Percentiles rank a stretch among this genome's conserved stretches.
phyloP scores from a whole-genome alignment of 2,329 filamentous ascomycete genomes.

The Fusarium continuum region DNA sequence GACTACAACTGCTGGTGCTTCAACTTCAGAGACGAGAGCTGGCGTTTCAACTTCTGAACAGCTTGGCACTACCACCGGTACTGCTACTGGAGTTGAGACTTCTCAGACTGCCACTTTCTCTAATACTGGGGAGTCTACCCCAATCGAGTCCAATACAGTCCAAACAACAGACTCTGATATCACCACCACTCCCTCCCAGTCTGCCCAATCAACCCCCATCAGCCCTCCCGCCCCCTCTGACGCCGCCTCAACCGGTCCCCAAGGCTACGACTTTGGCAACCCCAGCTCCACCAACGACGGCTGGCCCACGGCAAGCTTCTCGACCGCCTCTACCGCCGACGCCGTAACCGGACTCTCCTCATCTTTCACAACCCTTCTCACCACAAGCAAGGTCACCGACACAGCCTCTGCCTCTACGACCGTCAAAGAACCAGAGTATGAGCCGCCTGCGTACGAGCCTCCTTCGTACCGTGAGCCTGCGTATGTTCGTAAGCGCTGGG shows the following conservation, averaged over 20 bases:
- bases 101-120: not conserved
- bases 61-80: not conserved
- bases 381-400: constrained; percentile 32
- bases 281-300: constrained; percentile 3
- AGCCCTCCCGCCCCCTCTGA: not conserved
- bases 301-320: constrained; percentile 23
- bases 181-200: not conserved
- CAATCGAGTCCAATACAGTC: not conserved
- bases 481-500: constrained; percentile 37
- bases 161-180: not conserved
- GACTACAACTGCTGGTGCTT: not conserved
- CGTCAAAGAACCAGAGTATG: constrained; percentile 24
- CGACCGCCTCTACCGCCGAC: constrained; percentile 18
- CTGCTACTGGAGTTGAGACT: not conserved
- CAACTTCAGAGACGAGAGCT: constrained; percentile 1
- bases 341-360: constrained; percentile 7
- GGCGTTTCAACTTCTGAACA: not conserved
- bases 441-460: constrained; percentile 39
- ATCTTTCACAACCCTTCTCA: constrained; percentile 39
- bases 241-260: constrained; percentile 3
- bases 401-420: not conserved
- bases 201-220: not conserved
- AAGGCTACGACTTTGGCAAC: constrained; percentile 26
- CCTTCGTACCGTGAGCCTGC: constrained; percentile 34
- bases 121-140: not conserved